phyloP scores from a whole-genome alignment of 805 yeast genomes.

The Lipomyces chichibuensis region DNA sequence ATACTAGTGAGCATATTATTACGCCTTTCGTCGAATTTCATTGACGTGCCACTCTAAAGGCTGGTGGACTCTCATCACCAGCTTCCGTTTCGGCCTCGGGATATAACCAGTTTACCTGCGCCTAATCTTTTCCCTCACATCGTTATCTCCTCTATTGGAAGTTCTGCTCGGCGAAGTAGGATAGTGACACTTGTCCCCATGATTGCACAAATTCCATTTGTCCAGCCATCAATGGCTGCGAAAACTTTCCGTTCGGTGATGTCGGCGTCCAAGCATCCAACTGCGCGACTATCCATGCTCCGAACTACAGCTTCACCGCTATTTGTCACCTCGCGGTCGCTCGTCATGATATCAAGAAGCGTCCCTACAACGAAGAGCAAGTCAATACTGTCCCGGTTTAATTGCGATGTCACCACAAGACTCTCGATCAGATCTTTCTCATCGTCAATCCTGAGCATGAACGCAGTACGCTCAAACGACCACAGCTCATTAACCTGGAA shows the following conservation, averaged over 20 bases:
- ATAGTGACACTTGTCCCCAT: not conserved
- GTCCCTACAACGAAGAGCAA: not conserved
- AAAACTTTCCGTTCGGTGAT: not conserved
- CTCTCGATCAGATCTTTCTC: not conserved
- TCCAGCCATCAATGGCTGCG: not conserved
- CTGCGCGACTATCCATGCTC: not conserved
- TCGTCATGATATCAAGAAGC: not conserved
- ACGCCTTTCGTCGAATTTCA: not conserved
- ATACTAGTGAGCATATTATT: no score
- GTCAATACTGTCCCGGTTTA: not conserved
- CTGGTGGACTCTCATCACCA: not conserved
- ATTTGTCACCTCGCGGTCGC: not conserved
- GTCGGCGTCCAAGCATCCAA: not conserved
- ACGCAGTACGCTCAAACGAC: not conserved
- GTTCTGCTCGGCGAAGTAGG: not conserved
- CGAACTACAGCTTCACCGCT: not conserved
- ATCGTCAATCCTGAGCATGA: not conserved
- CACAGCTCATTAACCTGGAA: slow-evolving; percentile 63
- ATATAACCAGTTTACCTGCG: not conserved
- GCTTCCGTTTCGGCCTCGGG: not conserved
- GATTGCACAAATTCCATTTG: not conserved
- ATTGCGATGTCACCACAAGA: not conserved
- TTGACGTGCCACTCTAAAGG: no score
- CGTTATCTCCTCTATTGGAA: not conserved
- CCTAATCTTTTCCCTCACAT: not conserved